Evolutionary conservation across 2,329 filamentous ascomycete species (phyloP).

Genomic region (Sarocladium strictum): DNA sequence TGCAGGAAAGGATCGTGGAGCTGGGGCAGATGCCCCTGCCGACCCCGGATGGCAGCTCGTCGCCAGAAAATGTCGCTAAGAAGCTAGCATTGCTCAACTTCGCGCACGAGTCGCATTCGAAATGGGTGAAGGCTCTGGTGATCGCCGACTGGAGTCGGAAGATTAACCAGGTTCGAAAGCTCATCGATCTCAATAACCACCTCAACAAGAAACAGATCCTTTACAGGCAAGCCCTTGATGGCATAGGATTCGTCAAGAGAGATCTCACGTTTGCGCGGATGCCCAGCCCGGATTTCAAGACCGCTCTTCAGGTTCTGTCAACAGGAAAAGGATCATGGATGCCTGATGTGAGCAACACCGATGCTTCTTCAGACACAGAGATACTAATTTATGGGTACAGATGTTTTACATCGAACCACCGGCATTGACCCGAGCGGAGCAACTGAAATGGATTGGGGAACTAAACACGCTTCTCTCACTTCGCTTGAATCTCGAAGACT

Average conservation of each 20-base stretch:
- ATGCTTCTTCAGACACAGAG: background rate
- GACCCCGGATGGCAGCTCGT: conserved; percentile 53
- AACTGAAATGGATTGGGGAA: conserved; percentile 69
- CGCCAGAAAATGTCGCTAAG: conserved; percentile 64
- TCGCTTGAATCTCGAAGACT: conserved; percentile 78
- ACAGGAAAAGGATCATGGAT: conserved; percentile 73
- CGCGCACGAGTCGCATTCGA: conserved; percentile 70
- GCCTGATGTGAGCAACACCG: conserved; percentile 57
- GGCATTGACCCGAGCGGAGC: conserved; percentile 62
- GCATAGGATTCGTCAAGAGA: conserved; percentile 66
- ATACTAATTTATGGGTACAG: conserved; percentile 27
- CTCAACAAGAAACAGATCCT: conserved; percentile 56
- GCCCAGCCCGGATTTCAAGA: conserved; percentile 85
- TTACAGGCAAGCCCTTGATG: conserved; percentile 55
- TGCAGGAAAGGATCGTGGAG: conserved; percentile 63
- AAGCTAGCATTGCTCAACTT: conserved; percentile 72
- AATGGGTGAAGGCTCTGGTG: conserved; percentile 90
- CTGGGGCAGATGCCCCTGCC: conserved; percentile 64
- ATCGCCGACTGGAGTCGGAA: conserved; percentile 86
- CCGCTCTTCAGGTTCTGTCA: conserved; percentile 77
- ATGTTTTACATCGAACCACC: conserved; percentile 73
- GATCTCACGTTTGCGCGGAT: conserved; percentile 68
- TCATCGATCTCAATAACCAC: conserved; percentile 82
- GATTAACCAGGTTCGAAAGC: conserved; percentile 70
- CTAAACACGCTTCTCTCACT: conserved; percentile 80